Conservation (phyloP, 805 yeast species). For the Candida yuanshanica region DNA sequence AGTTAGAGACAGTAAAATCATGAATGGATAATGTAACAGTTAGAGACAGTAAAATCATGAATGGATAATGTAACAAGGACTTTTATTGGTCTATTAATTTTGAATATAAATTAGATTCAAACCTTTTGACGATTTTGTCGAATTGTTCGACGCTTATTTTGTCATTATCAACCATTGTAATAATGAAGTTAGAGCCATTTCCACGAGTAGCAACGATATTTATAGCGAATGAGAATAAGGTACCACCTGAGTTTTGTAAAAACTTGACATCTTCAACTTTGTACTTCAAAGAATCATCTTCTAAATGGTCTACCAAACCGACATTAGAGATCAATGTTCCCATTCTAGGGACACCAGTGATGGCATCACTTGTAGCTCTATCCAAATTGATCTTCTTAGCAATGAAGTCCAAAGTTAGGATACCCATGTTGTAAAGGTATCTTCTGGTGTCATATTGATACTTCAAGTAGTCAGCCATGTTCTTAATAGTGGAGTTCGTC, state of each 20-base stretch:
- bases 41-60: too few species aligned
- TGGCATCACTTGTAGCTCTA: slow-evolving; percentile 5
- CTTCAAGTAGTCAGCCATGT: slow-evolving; percentile 9
- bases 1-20: slow-evolving; percentile 28
- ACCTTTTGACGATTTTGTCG: slow-evolving; percentile 6
- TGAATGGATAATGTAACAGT: too few species aligned
- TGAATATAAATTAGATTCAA: slow-evolving; percentile 7
- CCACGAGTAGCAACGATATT: slow-evolving; percentile 5
- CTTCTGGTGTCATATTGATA: slow-evolving; percentile 1
- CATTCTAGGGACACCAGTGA: slow-evolving; percentile 8
- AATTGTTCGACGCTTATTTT: slow-evolving; percentile 4
- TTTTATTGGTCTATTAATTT: too few species aligned
- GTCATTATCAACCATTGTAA: slow-evolving; percentile 11
- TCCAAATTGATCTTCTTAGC: slow-evolving; percentile 12
- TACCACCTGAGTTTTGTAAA: slow-evolving; percentile 11
- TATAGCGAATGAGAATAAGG: slow-evolving; percentile 10
- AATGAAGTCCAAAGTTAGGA: slow-evolving; percentile 9
- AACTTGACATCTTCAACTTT: slow-evolving; percentile 12
- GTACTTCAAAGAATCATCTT: slow-evolving; percentile 3
- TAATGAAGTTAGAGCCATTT: slow-evolving; percentile 13
- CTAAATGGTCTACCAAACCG: slow-evolving; percentile 7
- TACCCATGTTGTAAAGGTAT: slow-evolving; percentile 15
- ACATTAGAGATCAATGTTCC: slow-evolving; percentile 18
- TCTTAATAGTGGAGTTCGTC: slow-evolving; percentile 3
- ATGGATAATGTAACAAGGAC: too few species aligned